These are phyloP conservation scores for Cytospora piceicola DNA, from an alignment of 2,329 filamentous ascomycete species.

Conservation along the genomic window DNA sequence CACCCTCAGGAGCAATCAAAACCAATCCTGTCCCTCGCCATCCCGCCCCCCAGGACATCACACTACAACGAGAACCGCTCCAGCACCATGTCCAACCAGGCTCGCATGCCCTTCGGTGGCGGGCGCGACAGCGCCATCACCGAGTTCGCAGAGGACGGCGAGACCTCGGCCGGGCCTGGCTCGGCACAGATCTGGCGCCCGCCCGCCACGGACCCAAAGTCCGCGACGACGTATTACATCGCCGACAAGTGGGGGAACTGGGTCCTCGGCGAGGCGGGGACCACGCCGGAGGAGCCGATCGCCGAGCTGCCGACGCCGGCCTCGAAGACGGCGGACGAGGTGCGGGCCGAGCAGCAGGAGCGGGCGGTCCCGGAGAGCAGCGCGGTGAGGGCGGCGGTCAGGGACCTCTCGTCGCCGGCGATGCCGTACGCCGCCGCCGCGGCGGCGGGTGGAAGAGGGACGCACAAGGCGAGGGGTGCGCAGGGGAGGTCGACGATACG, in stretches of 20 bases:
- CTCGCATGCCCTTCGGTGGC: slow-evolving; percentile 25
- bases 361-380: slow-evolving; percentile 22
- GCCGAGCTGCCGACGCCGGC: slow-evolving; percentile 35
- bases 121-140: slow-evolving; percentile 52
- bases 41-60: slow-evolving; percentile 35
- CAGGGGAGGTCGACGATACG: slow-evolving; percentile 21
- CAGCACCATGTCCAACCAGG: slow-evolving; percentile 16
- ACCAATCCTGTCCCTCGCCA: slow-evolving; percentile 49
- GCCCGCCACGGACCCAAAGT: slow-evolving; percentile 49
- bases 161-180: slow-evolving; percentile 38
- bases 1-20: slow-evolving; percentile 33
- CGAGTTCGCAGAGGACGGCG: slow-evolving; percentile 57
- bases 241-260: slow-evolving; percentile 59
- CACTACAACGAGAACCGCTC: slow-evolving; percentile 15
- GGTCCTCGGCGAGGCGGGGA: slow-evolving; percentile 47
- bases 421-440: slow-evolving; percentile 35
- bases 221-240: slow-evolving; percentile 53
- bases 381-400: slow-evolving; percentile 31
- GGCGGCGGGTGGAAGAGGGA: background rate
- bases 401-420: slow-evolving; percentile 28
- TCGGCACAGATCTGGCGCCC: slow-evolving; percentile 55
- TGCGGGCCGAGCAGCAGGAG: slow-evolving; percentile 19
- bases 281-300: slow-evolving; percentile 36
- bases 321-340: slow-evolving; percentile 28
- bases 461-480: background rate